These are phyloP conservation scores for Curvularia hawaiiensis DNA, from an alignment of 2,329 filamentous ascomycete genomes.

Conservation along the genomic window DNA sequence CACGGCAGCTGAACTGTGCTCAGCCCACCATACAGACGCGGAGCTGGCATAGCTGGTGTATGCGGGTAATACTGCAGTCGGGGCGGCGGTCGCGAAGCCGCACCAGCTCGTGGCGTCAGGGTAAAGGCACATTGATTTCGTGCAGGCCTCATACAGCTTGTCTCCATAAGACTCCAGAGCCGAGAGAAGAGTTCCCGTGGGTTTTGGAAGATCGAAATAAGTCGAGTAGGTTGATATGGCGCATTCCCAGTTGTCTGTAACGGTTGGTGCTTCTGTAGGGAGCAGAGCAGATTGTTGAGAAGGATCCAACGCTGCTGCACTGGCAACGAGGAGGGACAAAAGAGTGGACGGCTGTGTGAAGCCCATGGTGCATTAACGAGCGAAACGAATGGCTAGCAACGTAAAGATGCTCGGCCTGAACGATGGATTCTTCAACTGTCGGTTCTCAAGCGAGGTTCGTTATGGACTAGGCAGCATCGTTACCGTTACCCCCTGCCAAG, in stretches of 20 bases:
- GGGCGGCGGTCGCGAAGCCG: conserved; percentile 4
- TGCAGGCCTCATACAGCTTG: neutral
- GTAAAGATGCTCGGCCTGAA: neutral
- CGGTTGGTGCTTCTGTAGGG: neutral
- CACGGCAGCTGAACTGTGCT: conserved; percentile 6
- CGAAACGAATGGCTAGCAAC: conserved; percentile 1
- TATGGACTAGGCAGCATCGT: too few species aligned
- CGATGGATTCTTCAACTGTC: neutral
- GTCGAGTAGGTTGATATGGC: conserved; percentile 2
- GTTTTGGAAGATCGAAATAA: conserved; percentile 7
- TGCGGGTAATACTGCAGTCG: conserved; percentile 2
- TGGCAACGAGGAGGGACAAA: conserved; percentile 3
- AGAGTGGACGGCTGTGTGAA: conserved; percentile 5
- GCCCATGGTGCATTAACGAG: conserved; percentile 3
- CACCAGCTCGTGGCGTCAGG: conserved; percentile 7
- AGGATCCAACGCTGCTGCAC: conserved; percentile 2
- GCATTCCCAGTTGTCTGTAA: conserved; percentile 8
- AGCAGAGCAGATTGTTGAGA: neutral
- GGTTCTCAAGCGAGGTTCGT: neutral
- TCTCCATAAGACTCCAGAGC: conserved; percentile 2
- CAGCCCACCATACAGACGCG: conserved; percentile 7
- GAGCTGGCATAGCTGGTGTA: conserved; percentile 7
- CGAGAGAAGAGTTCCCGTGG: conserved; percentile 4
- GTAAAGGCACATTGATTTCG: neutral
- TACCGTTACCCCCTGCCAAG: neutral